phyloP scores from a whole-genome alignment of 495 filamentous ascomycete genomes.

The Talaromyces stipitatus region DNA sequence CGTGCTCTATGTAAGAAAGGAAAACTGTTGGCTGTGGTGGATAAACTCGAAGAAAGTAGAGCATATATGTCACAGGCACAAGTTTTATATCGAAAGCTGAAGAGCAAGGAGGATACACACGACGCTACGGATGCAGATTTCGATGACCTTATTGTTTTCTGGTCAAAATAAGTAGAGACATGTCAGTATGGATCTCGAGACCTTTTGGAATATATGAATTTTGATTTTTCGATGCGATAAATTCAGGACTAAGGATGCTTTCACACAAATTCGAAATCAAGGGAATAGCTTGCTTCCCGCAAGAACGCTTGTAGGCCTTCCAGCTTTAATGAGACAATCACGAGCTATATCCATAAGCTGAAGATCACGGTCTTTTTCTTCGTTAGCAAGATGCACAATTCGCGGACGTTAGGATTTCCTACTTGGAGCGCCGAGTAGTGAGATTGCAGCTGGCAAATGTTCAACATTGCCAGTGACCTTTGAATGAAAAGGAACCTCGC shows the following conservation, averaged over 20 bases:
- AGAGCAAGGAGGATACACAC: conserved; percentile 1
- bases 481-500: not conserved
- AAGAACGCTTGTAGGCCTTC: not conserved
- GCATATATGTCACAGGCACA: not conserved
- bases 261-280: not conserved
- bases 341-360: not conserved
- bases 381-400: not conserved
- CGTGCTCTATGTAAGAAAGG: not conserved
- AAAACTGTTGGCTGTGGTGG: not conserved
- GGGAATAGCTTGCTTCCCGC: not conserved
- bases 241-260: too few species aligned
- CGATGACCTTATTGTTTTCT: conserved; percentile 11
- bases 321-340: not conserved
- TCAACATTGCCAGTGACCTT: not conserved
- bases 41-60: not conserved
- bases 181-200: not conserved
- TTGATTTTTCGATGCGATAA: too few species aligned
- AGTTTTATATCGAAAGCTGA: not conserved
- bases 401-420: not conserved
- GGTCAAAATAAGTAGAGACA: conserved; percentile 9
- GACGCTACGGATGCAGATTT: conserved; percentile 9
- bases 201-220: too few species aligned
- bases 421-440: not conserved
- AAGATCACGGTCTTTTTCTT: not conserved
- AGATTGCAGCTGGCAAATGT: not conserved